Evolutionary conservation across 768 basidiomycete species (phyloP).

Genomic region (Trametes elegans): DNA sequence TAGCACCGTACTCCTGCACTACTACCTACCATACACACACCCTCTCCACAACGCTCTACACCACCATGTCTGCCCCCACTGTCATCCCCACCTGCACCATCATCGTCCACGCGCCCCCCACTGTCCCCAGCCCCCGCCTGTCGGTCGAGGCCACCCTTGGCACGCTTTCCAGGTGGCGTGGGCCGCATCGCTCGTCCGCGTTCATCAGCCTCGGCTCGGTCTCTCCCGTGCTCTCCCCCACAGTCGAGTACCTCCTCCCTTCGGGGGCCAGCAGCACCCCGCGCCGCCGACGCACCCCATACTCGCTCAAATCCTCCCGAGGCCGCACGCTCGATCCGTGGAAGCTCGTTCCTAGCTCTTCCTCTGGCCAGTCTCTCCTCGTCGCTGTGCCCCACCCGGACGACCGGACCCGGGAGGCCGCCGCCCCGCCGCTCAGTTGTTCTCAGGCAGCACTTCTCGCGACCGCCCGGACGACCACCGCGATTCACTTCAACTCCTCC

Average conservation of each 20-base stretch:
- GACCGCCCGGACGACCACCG: too few relatives aligned
- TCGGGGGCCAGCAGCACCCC: too few relatives aligned
- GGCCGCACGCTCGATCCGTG: conserved; percentile 5
- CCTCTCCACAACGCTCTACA: neutral
- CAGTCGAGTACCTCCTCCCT: neutral
- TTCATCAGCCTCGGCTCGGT: neutral
- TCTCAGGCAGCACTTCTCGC: too few relatives aligned
- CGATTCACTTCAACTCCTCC: neutral
- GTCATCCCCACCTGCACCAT: neutral
- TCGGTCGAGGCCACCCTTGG: neutral
- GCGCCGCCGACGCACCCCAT: too few relatives aligned
- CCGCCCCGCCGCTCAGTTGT: too few relatives aligned
- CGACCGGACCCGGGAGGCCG: too few relatives aligned
- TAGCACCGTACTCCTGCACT: neutral
- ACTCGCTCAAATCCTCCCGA: neutral
- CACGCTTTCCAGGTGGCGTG: neutral
- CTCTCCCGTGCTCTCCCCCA: neutral
- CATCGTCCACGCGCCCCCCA: conserved; percentile 1
- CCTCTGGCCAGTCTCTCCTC: neutral
- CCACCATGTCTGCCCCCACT: neutral
- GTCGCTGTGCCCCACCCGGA: neutral
- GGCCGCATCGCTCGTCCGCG: neutral
- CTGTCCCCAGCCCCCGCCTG: neutral
- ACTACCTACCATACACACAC: neutral
- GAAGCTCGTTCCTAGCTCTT: neutral